Percentiles rank a stretch among this genome's conserved stretches.
phyloP scores from a whole-genome alignment of 345 rosid species.

The Pseudoturritis turrita region DNA sequence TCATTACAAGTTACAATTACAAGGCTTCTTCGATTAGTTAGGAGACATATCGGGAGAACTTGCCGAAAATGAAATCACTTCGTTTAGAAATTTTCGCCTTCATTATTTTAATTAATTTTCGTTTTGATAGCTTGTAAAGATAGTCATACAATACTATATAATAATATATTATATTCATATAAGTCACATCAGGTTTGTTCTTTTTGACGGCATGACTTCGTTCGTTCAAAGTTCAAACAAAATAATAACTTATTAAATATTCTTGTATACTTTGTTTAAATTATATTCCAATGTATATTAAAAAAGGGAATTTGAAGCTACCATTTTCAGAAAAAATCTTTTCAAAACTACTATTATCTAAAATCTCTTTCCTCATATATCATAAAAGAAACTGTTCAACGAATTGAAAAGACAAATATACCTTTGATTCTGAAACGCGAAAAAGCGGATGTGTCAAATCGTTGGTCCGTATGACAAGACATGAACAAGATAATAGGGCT shows the following conservation, averaged over 20 bases:
- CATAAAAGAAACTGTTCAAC: no score
- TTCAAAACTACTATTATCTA: no score
- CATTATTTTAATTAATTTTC: not conserved
- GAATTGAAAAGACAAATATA: no score
- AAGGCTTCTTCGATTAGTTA: slow-evolving; percentile 38
- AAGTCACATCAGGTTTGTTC: slow-evolving; percentile 29
- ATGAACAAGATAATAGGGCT: no score
- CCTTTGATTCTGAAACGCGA: no score
- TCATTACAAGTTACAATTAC: slow-evolving; percentile 34
- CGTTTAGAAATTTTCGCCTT: slow-evolving; percentile 13
- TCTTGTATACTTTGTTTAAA: slow-evolving; percentile 15
- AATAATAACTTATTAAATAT: not conserved
- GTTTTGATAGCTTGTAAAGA: slow-evolving; percentile 35
- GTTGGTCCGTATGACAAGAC: no score
- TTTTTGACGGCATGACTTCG: not conserved
- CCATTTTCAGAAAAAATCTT: no score
- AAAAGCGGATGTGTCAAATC: no score
- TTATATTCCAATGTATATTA: slow-evolving; percentile 24
- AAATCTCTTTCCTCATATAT: no score
- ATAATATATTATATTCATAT: not conserved
- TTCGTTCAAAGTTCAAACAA: not conserved
- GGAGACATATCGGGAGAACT: slow-evolving; percentile 36
- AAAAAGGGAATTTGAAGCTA: no score
- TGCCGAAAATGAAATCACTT: slow-evolving; percentile 55
- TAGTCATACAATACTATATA: slow-evolving; percentile 24